Evolutionary conservation across 78 protist species (phyloP).

Genomic region (Guillardia theta): DNA sequence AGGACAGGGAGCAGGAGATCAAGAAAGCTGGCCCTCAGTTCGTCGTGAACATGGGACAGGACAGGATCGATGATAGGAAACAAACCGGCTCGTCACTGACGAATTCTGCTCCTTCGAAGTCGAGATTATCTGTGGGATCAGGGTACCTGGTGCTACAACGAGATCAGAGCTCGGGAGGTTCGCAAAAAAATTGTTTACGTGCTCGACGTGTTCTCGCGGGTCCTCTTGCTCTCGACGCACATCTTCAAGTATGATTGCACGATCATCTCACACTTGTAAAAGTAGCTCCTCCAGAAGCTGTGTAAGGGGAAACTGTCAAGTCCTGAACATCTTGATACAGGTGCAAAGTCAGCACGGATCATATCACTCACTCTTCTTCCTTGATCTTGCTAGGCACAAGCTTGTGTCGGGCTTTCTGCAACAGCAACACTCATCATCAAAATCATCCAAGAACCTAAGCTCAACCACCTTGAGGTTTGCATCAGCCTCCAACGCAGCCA

Average conservation of each 20-base stretch:
- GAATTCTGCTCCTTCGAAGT: not conserved
- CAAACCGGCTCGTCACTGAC: not conserved
- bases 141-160: not conserved
- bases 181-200: not conserved
- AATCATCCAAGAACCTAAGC: no score
- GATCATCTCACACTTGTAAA: not conserved
- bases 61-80: not conserved
- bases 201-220: not conserved
- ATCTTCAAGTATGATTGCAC: not conserved
- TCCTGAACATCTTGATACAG: no score
- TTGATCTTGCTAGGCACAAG: not conserved
- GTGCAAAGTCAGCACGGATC: no score
- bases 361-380: no score
- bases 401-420: not conserved
- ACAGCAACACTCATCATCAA: no score
- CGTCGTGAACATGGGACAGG: not conserved
- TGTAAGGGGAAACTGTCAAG: no score
- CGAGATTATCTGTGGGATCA: not conserved
- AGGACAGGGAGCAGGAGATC: not conserved
- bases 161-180: not conserved
- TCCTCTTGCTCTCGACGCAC: not conserved
- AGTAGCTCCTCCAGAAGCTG: conserved; percentile 6
- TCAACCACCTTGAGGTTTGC: not conserved
- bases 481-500: conserved; percentile 18
- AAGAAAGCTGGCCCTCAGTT: not conserved